These are phyloP conservation scores for Tetrahymena elliotti DNA, from an alignment of 73 alveolate genomes.

Conservation along the genomic window DNA sequence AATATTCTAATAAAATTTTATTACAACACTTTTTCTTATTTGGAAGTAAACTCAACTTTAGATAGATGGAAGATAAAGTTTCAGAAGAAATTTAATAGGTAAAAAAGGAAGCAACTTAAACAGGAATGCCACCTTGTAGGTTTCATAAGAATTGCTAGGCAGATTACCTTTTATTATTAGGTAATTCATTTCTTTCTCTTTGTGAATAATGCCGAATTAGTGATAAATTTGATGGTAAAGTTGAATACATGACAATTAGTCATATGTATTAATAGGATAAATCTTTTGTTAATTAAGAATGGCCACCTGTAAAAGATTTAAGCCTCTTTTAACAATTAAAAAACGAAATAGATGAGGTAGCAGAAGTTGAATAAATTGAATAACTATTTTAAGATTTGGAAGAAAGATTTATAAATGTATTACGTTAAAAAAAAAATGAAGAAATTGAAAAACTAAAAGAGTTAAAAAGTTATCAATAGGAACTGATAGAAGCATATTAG, in stretches of 20 bases:
- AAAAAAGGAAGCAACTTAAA: neutral
- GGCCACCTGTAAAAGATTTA: neutral
- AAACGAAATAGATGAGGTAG: neutral
- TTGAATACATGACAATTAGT: neutral
- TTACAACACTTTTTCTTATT: no score
- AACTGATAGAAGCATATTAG: neutral
- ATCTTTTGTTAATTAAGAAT: neutral
- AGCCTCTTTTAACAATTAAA: neutral
- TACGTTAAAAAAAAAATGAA: neutral
- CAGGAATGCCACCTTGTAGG: neutral
- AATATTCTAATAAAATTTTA: neutral
- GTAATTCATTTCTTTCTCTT: neutral
- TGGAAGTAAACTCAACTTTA: no score
- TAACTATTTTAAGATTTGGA: neutral
- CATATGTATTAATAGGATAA: no score
- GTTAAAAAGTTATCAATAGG: neutral
- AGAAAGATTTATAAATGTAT: neutral
- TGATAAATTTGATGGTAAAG: neutral
- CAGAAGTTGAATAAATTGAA: neutral
- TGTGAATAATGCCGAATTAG: neutral
- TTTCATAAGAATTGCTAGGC: neutral
- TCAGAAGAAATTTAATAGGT: neutral
- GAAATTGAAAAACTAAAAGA: neutral
- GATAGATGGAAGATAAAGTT: neutral
- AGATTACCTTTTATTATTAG: neutral